These are phyloP conservation scores for Cylindrodendrum hubeiense DNA, from an alignment of 2,329 filamentous ascomycete species.

Conservation along the genomic window DNA sequence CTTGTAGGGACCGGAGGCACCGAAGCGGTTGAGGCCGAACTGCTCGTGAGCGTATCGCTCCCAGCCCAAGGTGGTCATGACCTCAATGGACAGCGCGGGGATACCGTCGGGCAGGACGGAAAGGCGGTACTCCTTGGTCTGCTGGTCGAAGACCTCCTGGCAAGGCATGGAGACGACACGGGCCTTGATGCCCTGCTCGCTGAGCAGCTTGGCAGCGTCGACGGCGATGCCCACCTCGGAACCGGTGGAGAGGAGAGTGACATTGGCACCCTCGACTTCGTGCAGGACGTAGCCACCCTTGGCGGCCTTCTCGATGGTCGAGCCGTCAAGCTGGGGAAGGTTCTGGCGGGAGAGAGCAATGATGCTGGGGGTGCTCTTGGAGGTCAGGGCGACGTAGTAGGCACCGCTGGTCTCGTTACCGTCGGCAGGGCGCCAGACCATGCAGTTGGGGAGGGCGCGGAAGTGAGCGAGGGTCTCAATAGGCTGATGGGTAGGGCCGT, in stretches of 20 bases:
- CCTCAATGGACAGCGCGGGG: constrained; percentile 92
- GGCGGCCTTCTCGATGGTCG: constrained; percentile 86
- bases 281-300: constrained; percentile 96
- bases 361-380: constrained; percentile 91
- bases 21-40: constrained; percentile 99
- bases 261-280: constrained; percentile 84
- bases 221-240: constrained; percentile 96
- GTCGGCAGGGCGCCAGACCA: constrained; percentile 99
- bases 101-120: constrained; percentile 94
- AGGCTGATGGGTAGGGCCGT: constrained; percentile 98
- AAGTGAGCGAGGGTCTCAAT: constrained; percentile 99
- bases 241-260: constrained; percentile 94
- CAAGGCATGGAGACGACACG: constrained; percentile 97
- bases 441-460: constrained; percentile 98
- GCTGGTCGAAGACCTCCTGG: constrained; percentile 95
- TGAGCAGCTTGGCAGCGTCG: constrained; percentile 91
- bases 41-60: constrained; percentile 99
- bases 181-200: constrained; percentile 87
- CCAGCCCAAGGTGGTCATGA: constrained; percentile 98
- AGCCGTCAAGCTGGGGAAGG: constrained; percentile 96
- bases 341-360: constrained; percentile 97
- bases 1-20: constrained; percentile 97
- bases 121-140: constrained; percentile 95
- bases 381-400: constrained; percentile 94
- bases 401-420: constrained; percentile 98